Percentiles rank a stretch among this genome's conserved stretches.
phyloP scores from a whole-genome alignment of 2,329 filamentous ascomycete species.

The Pseudogymnoascus destructans region DNA sequence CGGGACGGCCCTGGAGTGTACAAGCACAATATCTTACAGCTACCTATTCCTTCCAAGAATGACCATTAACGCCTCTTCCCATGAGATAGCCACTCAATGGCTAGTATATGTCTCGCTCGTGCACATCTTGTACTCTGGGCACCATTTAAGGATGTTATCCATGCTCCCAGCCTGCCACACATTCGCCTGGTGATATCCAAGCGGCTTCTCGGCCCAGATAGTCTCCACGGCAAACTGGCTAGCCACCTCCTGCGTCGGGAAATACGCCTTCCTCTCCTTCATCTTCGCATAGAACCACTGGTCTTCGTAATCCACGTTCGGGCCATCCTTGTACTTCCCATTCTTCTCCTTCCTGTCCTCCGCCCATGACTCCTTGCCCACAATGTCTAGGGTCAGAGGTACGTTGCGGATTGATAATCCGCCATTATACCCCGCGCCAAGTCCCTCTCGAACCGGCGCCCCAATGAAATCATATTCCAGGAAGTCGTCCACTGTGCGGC shows the following conservation, averaged over 20 bases:
- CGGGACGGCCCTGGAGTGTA: not conserved
- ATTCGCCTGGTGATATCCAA: constrained; percentile 24
- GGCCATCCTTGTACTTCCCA: not conserved
- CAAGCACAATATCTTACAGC: not conserved
- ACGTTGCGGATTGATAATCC: constrained; percentile 29
- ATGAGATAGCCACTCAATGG: constrained; percentile 2
- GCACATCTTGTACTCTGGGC: constrained; percentile 12
- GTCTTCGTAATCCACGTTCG: constrained; percentile 21
- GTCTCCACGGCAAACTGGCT: constrained; percentile 24
- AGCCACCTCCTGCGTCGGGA: constrained; percentile 21
- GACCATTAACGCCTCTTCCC: not conserved
- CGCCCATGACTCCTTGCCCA: constrained; percentile 15
- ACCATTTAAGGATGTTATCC: constrained; percentile 10
- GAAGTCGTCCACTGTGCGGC: constrained; percentile 26
- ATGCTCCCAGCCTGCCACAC: constrained; percentile 15
- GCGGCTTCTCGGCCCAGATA: constrained; percentile 23
- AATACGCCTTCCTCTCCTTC: constrained; percentile 12
- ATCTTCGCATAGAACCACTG: constrained; percentile 19
- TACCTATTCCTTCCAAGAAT: not conserved
- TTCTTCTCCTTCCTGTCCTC: constrained; percentile 5
- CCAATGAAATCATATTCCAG: constrained; percentile 28
- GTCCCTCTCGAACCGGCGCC: constrained; percentile 22
- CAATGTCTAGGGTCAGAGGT: constrained; percentile 24
- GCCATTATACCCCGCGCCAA: constrained; percentile 26
- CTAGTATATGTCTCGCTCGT: constrained; percentile 9